Evolutionary conservation across 225 moss, liverwort and hornwort genomes (phyloP).

Genomic region (Asterella californica): DNA sequence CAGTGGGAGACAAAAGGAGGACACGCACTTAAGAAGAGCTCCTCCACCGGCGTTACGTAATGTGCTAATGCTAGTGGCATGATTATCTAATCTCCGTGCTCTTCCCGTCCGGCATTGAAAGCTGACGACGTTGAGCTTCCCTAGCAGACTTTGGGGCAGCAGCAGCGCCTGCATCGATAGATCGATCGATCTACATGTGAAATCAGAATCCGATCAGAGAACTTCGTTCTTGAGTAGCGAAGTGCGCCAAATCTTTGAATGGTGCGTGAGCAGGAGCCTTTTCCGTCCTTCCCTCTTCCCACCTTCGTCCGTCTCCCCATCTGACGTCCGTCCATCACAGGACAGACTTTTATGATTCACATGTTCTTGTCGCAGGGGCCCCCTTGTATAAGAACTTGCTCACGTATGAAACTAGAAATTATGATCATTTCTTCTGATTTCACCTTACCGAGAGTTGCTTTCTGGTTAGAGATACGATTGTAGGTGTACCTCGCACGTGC

Average conservation of each 20-base stretch:
- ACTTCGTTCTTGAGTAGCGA: too few species aligned
- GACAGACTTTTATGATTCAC: too few species aligned
- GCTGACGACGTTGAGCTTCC: not conserved
- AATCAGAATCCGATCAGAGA: not conserved
- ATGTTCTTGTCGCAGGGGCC: too few species aligned
- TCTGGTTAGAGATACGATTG: too few species aligned
- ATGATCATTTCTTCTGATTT: too few species aligned
- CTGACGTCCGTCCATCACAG: not conserved
- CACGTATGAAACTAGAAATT: too few species aligned
- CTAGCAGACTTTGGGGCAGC: not conserved
- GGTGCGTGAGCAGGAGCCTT: not conserved
- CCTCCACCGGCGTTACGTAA: not conserved
- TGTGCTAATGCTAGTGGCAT: not conserved
- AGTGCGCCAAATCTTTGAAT: conserved; percentile 11
- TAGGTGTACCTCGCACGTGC: too few species aligned
- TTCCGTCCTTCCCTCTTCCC: not conserved
- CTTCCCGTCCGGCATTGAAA: not conserved
- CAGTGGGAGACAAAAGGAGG: not conserved
- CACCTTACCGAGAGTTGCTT: too few species aligned
- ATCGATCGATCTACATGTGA: not conserved
- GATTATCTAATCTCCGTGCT: not conserved
- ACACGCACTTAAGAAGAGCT: not conserved
- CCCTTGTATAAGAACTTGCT: too few species aligned
- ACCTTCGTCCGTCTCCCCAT: not conserved
- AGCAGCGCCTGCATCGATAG: conserved; percentile 12